Evolutionary conservation across 208 protist genomes (phyloP).

Genomic region (Tritrichomonas musculus): DNA sequence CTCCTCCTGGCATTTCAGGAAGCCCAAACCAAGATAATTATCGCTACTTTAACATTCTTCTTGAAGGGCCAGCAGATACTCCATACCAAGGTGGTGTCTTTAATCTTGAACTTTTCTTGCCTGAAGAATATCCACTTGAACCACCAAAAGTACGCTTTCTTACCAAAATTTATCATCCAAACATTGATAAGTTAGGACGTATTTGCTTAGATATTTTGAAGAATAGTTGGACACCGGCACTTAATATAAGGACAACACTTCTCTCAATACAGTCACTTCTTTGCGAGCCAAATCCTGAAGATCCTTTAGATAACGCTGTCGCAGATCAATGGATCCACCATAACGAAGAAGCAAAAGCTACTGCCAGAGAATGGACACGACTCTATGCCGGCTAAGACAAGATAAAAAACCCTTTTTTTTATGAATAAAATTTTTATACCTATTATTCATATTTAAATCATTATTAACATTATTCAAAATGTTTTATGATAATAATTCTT

Average conservation of each 20-base stretch:
- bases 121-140: constrained; percentile 76
- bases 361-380: not conserved
- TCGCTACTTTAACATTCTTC: constrained; percentile 34
- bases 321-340: constrained; percentile 37
- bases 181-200: constrained; percentile 71
- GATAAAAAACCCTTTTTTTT: no score
- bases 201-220: constrained; percentile 74
- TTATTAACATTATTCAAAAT: no score
- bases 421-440: no score
- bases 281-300: constrained; percentile 38
- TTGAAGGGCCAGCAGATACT: constrained; percentile 41
- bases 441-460: no score
- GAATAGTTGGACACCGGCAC: constrained; percentile 40
- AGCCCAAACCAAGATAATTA: constrained; percentile 36
- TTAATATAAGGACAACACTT: constrained; percentile 37
- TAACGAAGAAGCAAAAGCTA: not conserved
- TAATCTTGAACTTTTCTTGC: constrained; percentile 74
- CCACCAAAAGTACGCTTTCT: constrained; percentile 73
- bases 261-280: constrained; percentile 41
- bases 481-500: no score
- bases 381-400: not conserved
- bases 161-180: constrained; percentile 75
- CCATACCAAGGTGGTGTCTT: constrained; percentile 63
- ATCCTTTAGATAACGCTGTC: constrained; percentile 37
- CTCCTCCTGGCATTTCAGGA: constrained; percentile 33